Conservation (phyloP, 306 rosid species). For the Canavalia ensiformis region DNA sequence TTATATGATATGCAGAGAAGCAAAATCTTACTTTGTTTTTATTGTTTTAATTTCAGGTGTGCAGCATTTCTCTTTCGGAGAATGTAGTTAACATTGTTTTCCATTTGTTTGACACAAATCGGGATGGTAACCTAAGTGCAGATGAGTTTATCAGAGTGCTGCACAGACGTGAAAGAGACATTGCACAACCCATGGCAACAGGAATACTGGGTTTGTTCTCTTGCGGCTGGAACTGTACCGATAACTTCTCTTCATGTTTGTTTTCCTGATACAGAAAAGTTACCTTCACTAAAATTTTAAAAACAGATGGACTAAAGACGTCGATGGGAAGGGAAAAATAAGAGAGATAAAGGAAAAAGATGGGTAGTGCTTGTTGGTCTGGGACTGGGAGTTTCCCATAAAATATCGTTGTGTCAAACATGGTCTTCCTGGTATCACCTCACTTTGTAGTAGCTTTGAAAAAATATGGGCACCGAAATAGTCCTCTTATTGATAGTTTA, state of each 20-base stretch:
- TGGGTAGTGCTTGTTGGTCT: neutral
- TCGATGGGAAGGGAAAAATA: neutral
- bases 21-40: constrained; percentile 15
- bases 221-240: constrained; percentile 49
- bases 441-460: constrained; percentile 11
- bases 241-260: constrained; percentile 41
- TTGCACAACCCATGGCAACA: constrained; percentile 65
- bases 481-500: constrained; percentile 28
- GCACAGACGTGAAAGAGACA: constrained; percentile 71
- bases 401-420: neutral
- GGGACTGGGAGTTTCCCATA: neutral
- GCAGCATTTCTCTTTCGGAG: constrained; percentile 69
- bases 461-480: constrained; percentile 18
- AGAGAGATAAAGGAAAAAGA: neutral
- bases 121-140: constrained; percentile 70
- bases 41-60: constrained; percentile 67
- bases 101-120: constrained; percentile 77
- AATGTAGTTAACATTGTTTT: constrained; percentile 75
- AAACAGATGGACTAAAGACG: constrained; percentile 13
- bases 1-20: neutral
- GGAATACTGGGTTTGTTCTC: constrained; percentile 66
- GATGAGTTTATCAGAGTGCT: constrained; percentile 77
- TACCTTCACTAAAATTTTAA: constrained; percentile 18
- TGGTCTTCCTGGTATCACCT: constrained; percentile 26
- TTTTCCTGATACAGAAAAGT: constrained; percentile 36